These are phyloP conservation scores for Wickerhamomyces bovis DNA, from an alignment of 805 yeast genomes.

Conservation along the genomic window DNA sequence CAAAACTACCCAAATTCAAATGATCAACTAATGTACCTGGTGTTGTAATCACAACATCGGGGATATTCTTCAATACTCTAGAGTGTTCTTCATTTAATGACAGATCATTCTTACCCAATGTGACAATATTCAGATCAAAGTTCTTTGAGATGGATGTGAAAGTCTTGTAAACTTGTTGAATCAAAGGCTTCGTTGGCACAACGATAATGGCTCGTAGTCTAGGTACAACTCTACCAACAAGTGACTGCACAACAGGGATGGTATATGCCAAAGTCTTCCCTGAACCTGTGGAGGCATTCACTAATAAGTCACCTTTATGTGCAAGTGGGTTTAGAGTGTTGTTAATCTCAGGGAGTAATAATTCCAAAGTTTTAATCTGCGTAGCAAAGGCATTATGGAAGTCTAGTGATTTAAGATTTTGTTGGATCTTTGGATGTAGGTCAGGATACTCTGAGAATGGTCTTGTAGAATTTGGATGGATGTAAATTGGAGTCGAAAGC, in stretches of 20 bases:
- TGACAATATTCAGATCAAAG: slow-evolving; percentile 55
- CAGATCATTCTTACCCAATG: slow-evolving; percentile 47
- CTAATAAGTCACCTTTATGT: slow-evolving; percentile 65
- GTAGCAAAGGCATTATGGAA: slow-evolving; percentile 66
- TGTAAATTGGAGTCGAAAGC: slow-evolving; percentile 60
- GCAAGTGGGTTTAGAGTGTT: slow-evolving; percentile 20
- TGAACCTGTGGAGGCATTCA: slow-evolving; percentile 93
- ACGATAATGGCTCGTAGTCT: slow-evolving; percentile 68
- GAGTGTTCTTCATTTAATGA: slow-evolving; percentile 56
- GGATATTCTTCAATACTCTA: slow-evolving; percentile 40
- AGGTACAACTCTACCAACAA: slow-evolving; percentile 61
- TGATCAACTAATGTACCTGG: slow-evolving; percentile 87
- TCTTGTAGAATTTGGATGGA: slow-evolving; percentile 38
- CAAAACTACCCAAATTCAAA: slow-evolving; percentile 36
- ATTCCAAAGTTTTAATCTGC: slow-evolving; percentile 61
- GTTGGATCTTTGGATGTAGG: slow-evolving; percentile 36
- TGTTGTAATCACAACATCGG: slow-evolving; percentile 66
- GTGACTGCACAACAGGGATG: slow-evolving; percentile 72
- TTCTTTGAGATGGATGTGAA: slow-evolving; percentile 58
- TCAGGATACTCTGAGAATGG: slow-evolving; percentile 46
- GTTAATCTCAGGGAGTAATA: slow-evolving; percentile 38
- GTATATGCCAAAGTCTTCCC: slow-evolving; percentile 91
- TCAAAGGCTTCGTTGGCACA: slow-evolving; percentile 87
- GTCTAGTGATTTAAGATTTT: slow-evolving; percentile 42
- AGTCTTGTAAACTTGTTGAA: slow-evolving; percentile 72